These are phyloP conservation scores for Kazachstania psychrophila DNA, from an alignment of 805 yeast genomes.

Conservation along the genomic window DNA sequence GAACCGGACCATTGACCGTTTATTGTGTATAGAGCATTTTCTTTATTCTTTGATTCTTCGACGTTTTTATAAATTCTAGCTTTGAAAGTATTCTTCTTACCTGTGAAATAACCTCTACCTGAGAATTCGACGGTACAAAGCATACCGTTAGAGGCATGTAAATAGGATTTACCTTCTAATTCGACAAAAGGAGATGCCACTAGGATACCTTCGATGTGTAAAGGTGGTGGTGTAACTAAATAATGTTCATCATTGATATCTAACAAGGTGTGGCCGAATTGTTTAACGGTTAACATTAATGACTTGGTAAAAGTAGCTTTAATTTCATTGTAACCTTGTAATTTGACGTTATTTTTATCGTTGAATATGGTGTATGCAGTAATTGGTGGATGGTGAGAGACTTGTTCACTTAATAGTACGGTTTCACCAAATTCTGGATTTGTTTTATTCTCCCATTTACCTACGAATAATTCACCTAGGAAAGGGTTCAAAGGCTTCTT, in stretches of 20 bases:
- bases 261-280: constrained; percentile 82
- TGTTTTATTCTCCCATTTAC: constrained; percentile 64
- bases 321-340: constrained; percentile 87
- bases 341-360: constrained; percentile 53
- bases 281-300: constrained; percentile 74
- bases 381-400: constrained; percentile 94
- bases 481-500: constrained; percentile 97
- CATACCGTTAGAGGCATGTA: constrained; percentile 77
- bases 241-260: constrained; percentile 58
- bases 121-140: constrained; percentile 66
- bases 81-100: constrained; percentile 88
- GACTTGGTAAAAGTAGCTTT: constrained; percentile 74
- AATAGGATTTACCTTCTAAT: constrained; percentile 76
- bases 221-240: constrained; percentile 88
- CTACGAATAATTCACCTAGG: constrained; percentile 88
- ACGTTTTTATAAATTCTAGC: constrained; percentile 53
- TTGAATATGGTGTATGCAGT: constrained; percentile 82
- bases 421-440: constrained; percentile 63
- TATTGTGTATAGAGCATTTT: constrained; percentile 69
- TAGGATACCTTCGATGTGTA: constrained; percentile 89
- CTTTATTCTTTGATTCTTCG: constrained; percentile 42
- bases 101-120: constrained; percentile 92
- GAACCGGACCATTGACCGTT: constrained; percentile 88
- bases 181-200: constrained; percentile 93
- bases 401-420: constrained; percentile 78